These are phyloP conservation scores for Middelhovenomyces tepae DNA, from an alignment of 805 yeast species.

Conservation along the genomic window DNA sequence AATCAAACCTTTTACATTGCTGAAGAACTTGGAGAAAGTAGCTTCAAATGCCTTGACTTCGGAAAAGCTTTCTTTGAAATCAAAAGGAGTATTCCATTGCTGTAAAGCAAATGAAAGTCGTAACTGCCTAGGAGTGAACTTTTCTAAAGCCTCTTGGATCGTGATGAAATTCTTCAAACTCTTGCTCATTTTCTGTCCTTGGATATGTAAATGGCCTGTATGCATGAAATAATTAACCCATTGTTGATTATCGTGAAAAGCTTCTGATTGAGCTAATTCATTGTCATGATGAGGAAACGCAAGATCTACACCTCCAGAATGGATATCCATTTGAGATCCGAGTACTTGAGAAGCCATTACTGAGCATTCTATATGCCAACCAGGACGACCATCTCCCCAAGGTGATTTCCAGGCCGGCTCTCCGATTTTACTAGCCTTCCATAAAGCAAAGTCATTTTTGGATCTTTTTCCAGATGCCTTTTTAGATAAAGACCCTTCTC, in stretches of 20 bases:
- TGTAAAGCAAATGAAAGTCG: conserved; percentile 85
- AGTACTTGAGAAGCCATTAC: conserved; percentile 93
- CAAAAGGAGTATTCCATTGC: conserved; percentile 88
- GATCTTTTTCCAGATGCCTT: conserved; percentile 54
- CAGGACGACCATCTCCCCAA: conserved; percentile 98
- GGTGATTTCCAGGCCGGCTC: conserved; percentile 94
- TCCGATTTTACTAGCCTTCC: conserved; percentile 96
- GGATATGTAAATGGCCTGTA: conserved; percentile 95
- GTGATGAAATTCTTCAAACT: conserved; percentile 92
- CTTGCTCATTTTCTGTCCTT: conserved; percentile 97
- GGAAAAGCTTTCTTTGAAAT: conserved; percentile 73
- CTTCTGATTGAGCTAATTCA: conserved; percentile 95
- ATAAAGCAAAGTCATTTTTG: conserved; percentile 84
- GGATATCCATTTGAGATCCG: conserved; percentile 83
- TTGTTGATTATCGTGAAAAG: conserved; percentile 77
- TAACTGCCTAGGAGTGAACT: conserved; percentile 69
- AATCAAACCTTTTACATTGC: conserved; percentile 73
- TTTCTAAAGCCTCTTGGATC: conserved; percentile 75
- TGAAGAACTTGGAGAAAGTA: conserved; percentile 72
- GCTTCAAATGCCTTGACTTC: conserved; percentile 76
- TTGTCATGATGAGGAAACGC: conserved; percentile 99
- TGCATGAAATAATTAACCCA: conserved; percentile 97
- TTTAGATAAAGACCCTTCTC: conserved; percentile 76
- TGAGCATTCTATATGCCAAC: conserved; percentile 99
- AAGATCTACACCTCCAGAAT: conserved; percentile 93